A percentile compares a stretch with the other conserved stretches of the same genome.
These are phyloP conservation scores for Diaporthe aspalathi DNA, from an alignment of 2,329 filamentous ascomycete genomes.

Conservation along the genomic window DNA sequence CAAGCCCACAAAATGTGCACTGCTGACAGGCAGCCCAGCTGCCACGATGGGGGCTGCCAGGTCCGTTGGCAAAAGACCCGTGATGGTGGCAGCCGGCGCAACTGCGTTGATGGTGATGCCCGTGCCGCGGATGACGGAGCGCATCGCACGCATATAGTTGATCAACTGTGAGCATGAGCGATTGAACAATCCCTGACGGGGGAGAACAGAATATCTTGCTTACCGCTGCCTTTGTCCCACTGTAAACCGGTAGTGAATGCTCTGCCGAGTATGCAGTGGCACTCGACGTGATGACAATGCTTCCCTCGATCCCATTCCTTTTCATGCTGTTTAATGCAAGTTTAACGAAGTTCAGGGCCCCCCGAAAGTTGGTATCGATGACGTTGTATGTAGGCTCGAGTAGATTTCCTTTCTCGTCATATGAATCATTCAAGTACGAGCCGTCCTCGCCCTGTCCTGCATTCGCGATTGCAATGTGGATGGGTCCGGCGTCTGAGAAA, in stretches of 20 bases:
- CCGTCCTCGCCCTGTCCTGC: slow-evolving; percentile 47
- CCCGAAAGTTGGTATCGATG: slow-evolving; percentile 51
- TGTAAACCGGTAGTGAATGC: slow-evolving; percentile 50
- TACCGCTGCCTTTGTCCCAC: slow-evolving; percentile 42
- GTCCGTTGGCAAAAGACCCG: slow-evolving; percentile 46
- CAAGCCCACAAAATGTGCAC: slow-evolving; percentile 48
- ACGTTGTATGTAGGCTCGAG: slow-evolving; percentile 45
- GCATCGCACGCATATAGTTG: slow-evolving; percentile 47
- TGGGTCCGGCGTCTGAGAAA: slow-evolving; percentile 42
- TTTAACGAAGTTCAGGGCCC: slow-evolving; percentile 49
- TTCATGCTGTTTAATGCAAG: slow-evolving; percentile 47
- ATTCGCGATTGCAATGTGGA: slow-evolving; percentile 43
- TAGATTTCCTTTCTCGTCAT: slow-evolving; percentile 46
- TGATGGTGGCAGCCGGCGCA: slow-evolving; percentile 51
- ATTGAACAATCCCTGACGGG: slow-evolving; percentile 37
- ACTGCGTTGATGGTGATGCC: slow-evolving; percentile 53
- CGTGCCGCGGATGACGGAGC: slow-evolving; percentile 43
- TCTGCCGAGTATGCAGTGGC: slow-evolving; percentile 53
- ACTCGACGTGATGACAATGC: slow-evolving; percentile 53
- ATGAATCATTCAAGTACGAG: slow-evolving; percentile 48
- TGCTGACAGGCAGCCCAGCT: slow-evolving; percentile 49
- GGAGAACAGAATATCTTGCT: slow-evolving; percentile 23
- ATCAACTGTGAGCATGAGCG: background rate
- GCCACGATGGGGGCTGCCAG: slow-evolving; percentile 48
- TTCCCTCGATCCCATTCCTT: slow-evolving; percentile 43